Evolutionary conservation across 805 yeast species (phyloP), one percentile per base, ranked within the genome.

Genomic region (Myxozyma lipomycoides): DNA sequence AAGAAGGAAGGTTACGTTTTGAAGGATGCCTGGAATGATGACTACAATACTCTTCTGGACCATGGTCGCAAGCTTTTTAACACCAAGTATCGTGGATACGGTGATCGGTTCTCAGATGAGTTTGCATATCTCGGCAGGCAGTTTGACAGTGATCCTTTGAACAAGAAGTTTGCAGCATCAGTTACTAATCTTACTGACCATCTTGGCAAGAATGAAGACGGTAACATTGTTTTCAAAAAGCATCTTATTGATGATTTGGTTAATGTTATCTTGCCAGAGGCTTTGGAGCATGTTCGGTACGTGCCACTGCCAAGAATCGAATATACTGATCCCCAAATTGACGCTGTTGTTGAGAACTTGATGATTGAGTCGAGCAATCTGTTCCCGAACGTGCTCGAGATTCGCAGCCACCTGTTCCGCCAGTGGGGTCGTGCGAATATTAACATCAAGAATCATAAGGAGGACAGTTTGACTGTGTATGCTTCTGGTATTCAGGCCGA

Each of bases 251-350:
- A 52, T 26, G 58, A 55, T 34, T 15, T 54, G 35, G 39, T 34
- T 15, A 39, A 21, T 23, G 59, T 55, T 18, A 39, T 55, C 21
- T 23, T 55, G 5, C 59, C 59, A 4, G 44, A 45, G 25, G 17
- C 45, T 5, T 43, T 49, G 23, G 51, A 46, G 49, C 26, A 44
- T 26, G 45, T 36, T 15, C 44, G 48, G n/a, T 54, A 49, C 26
- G 50, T 55, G 7, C 59, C 59, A 5, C 44, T 55, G 7, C 59
- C 59, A 15, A 45, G 59, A 28, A 53, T 55, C 48, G 59, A 55
- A 40, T 53, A 53, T 25, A 36, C 38, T 15, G 58, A 54, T 32
- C 46, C 36, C 10, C 15, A 4, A 45, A 40, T 55, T 26, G 59
- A 55, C 25, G 59, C 45, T 15, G 54, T 55, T 18, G 45, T 55